Evolutionary conservation across 768 basidiomycete species (phyloP), one percentile per base, ranked within the genome.

Genomic region (Ephemerocybe angulata): DNA sequence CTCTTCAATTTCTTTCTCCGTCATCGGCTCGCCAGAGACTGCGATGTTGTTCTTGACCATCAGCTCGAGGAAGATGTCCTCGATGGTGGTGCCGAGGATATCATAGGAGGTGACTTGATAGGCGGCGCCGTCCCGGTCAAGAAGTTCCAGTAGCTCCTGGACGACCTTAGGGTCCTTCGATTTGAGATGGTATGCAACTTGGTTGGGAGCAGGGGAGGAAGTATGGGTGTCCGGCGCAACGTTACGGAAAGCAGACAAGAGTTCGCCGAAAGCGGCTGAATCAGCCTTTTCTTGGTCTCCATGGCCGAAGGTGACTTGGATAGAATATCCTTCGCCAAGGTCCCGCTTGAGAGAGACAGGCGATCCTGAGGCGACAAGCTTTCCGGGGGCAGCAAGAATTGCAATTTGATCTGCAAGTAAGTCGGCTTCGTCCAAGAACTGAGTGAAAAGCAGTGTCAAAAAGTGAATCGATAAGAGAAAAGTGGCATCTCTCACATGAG

Each of bases 361-460:
- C 1, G 87, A 76, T 6, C 87, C 88, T 42, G 83, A 77, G 0
- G 88, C 89, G 1, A 91, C 79, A 2, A 90, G 72, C 58, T 82
- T 87, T 19, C 89, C 90, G 1, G 89, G 89, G 0, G 86, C 82
- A 13, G 85, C 84, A 3, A 92, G 73, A 51, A 91, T 84, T 0
- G 85, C 87, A 50, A 92, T 87, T 21, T 83, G 75, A 60, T 92
- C 89, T 0, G 83, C 89, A 13, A 92, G 73, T 3, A 91, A 72
- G 62, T 91, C 89, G 0, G 89, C 89, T 66, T 90, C 87, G 54
- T 90, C 88, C 1, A 90, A 74, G 70, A 88, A 88, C 83, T 85
- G 29, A 49, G 33, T 50, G 21, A 40, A 15, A 57, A 47, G 24
- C 21, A 28, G 31, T 5, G 37, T 10, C 3, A 13, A 38, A 24